Evolutionary conservation across 768 basidiomycete species (phyloP), one percentile per base, ranked within the genome.

Genomic region (Cubamyces lactineus): DNA sequence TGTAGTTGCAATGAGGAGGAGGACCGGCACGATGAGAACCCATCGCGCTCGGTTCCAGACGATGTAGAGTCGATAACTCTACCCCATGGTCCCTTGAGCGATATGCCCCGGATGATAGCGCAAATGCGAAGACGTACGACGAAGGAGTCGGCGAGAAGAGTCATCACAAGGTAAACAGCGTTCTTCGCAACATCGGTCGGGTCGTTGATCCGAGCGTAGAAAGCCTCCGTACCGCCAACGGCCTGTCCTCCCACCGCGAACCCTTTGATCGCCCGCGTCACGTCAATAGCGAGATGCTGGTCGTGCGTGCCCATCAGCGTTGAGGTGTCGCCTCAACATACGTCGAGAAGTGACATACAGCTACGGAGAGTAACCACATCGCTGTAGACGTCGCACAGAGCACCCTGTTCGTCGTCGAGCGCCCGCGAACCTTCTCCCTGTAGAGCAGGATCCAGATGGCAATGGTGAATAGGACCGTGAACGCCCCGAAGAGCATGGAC

Each of bases 21-120:
- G 34, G 19, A 51, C 17, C 7, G 63, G 63, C 11, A 60, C 16
- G 21, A 64, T 45, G 5, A 60, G 13, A 24, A 64, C 40, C 53
- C 17, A 46, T 34, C 38, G 21, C 3, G 12, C 28, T 0, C 58
- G 48, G 11, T 61, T 53, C 59, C 59, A 65, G 1, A 65, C 56
- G 11, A 65, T 15, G n/a, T 21, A 65, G 16, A 65, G 42, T 5
- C 63, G 58, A 39, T 65, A 65, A 16, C 39, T 47, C 63, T 65
- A 21, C 23, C 17, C 8, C 5, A 13, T 3, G 5, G 17, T 26
- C 5, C 2, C 13, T 21, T 16, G 55, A 26, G 38, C 28, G 12
- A 4, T 2, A 16, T n/a, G 17, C 4, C 23, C 1, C 11, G 6
- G 6, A 7, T 26, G n/a, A 0, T 5, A 2, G 15, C 7, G 23